Conservation (phyloP, 179 eudicot species). For the Silene coronaria region DNA sequence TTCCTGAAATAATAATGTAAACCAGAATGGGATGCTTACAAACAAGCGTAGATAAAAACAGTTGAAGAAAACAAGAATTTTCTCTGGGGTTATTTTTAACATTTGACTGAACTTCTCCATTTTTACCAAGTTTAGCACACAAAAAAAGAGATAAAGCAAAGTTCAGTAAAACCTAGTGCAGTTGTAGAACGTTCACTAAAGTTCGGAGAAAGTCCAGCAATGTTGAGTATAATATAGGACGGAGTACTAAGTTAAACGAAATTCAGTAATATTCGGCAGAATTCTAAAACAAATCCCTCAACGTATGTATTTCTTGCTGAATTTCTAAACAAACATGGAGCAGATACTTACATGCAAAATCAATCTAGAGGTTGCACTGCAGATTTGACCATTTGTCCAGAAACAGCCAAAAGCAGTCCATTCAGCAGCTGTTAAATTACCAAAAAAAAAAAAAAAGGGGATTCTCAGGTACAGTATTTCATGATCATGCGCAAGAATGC, state of each 20-base stretch:
- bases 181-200: not conserved
- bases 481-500: not conserved
- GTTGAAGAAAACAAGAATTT: not conserved
- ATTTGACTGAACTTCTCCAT: too few species aligned
- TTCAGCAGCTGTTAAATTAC: conserved; percentile 70
- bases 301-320: not conserved
- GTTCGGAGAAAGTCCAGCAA: not conserved
- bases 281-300: not conserved
- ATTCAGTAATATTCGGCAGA: not conserved
- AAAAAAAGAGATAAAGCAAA: too few species aligned
- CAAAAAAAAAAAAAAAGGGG: not conserved
- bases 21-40: not conserved
- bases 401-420: conserved; percentile 94
- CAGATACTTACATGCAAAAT: conserved; percentile 66
- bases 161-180: too few species aligned
- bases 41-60: not conserved
- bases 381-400: conserved; percentile 99
- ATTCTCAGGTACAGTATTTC: not conserved
- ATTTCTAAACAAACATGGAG: not conserved
- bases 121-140: too few species aligned
- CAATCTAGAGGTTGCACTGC: conserved; percentile 98
- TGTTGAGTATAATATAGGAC: too few species aligned
- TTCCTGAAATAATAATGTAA: conserved; percentile 50
- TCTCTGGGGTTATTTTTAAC: not conserved
- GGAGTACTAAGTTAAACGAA: not conserved